Evolutionary conservation across 257 asterid species (phyloP).

Genomic region (Rauvolfia tetraphylla): DNA sequence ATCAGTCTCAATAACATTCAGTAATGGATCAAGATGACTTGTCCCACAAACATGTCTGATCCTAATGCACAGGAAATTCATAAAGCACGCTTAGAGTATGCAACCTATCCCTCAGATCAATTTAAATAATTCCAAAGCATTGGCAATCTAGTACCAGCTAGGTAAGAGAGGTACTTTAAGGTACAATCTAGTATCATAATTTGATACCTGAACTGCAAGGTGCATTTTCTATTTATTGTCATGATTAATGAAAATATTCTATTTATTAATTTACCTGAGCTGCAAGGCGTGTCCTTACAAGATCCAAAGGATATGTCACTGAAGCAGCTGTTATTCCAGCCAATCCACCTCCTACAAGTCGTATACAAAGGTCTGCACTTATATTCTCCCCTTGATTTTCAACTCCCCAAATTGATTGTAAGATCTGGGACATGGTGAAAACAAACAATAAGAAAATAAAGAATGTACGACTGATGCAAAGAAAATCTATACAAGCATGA

Average conservation of each 20-base stretch:
- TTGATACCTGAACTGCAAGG: neutral
- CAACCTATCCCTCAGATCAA: neutral
- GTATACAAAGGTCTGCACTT: slow-evolving; percentile 59
- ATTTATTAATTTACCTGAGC: slow-evolving; percentile 51
- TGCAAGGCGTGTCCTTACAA: slow-evolving; percentile 78
- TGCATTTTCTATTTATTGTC: too few relatives aligned
- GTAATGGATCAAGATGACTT: neutral
- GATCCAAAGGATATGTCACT: slow-evolving; percentile 76
- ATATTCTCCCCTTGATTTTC: slow-evolving; percentile 56
- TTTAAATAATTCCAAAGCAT: neutral
- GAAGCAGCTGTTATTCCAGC: slow-evolving; percentile 92
- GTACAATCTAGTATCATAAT: neutral
- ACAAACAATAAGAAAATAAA: neutral
- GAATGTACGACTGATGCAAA: slow-evolving; percentile 6
- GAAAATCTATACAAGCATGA: slow-evolving; percentile 13
- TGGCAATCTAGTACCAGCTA: neutral
- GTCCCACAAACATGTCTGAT: neutral
- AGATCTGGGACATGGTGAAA: slow-evolving; percentile 37
- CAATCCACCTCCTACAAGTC: slow-evolving; percentile 81
- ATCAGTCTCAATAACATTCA: neutral
- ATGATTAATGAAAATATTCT: neutral
- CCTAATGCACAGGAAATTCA: neutral
- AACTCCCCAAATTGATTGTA: slow-evolving; percentile 46
- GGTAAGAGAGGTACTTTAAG: neutral
- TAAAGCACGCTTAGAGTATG: neutral